Evolutionary conservation across 129 eudicot genomes (phyloP).

Genomic region (Pulicaria dysenterica): DNA sequence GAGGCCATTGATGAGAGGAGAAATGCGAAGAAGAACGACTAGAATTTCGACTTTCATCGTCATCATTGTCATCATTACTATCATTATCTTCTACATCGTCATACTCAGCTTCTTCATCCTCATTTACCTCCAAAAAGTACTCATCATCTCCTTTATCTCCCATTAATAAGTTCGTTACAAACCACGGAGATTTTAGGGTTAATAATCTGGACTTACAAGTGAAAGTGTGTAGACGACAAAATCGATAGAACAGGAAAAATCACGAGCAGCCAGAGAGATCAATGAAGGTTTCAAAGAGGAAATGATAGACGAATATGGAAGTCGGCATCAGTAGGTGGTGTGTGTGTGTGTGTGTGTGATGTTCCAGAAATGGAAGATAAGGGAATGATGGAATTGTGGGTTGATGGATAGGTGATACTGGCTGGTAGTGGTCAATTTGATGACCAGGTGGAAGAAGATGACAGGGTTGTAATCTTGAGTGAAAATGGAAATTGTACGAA

Average conservation of each 20-base stretch:
- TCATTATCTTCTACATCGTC: conserved; percentile 21
- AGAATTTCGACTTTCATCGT: conserved; percentile 16
- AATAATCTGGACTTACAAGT: background rate
- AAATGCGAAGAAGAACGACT: conserved; percentile 32
- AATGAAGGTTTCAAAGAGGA: background rate
- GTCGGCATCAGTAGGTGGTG: background rate
- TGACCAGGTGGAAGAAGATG: conserved; percentile 15
- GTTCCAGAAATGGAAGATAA: conserved; percentile 13
- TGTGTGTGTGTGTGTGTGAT: background rate
- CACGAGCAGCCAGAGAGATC: background rate
- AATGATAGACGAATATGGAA: background rate
- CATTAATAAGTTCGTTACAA: background rate
- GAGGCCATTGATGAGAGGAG: conserved; percentile 44
- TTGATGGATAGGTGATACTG: background rate
- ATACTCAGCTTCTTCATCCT: conserved; percentile 32
- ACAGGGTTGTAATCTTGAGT: background rate
- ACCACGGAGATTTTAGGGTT: background rate
- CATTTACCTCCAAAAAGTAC: conserved; percentile 27
- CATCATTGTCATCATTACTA: conserved; percentile 1
- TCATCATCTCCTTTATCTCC: conserved; percentile 21
- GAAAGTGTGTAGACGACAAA: background rate
- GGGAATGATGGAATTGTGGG: conserved; percentile 24
- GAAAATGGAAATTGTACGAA: background rate
- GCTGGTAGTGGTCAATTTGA: background rate
- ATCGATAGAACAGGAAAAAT: background rate